Evolutionary conservation across 768 basidiomycete genomes (phyloP).

Genomic region (Pisolithus orientalis): DNA sequence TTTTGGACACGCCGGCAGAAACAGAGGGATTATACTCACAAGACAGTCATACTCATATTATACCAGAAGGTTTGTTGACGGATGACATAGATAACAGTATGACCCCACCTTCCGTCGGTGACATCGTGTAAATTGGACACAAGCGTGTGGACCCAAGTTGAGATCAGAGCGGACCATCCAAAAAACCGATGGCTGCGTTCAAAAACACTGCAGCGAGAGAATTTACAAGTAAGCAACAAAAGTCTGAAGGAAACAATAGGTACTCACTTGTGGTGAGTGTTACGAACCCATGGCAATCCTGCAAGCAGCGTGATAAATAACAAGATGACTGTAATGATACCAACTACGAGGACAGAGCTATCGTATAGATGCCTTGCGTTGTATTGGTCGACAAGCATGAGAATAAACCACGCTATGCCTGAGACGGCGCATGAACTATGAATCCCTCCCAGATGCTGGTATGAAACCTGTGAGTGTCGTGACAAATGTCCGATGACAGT

Average conservation of each 20-base stretch:
- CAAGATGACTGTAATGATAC: constrained; percentile 50
- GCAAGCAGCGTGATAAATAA: constrained; percentile 56
- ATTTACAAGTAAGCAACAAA: not conserved
- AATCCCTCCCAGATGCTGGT: constrained; percentile 71
- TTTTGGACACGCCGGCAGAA: not conserved
- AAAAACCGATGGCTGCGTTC: constrained; percentile 77
- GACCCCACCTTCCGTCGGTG: constrained; percentile 49
- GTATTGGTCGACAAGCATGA: constrained; percentile 55
- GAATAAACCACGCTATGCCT: constrained; percentile 63
- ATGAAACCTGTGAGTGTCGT: constrained; percentile 4
- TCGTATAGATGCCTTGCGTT: constrained; percentile 42
- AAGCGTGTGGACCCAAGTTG: constrained; percentile 62
- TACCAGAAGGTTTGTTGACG: constrained; percentile 77
- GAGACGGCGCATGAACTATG: constrained; percentile 72
- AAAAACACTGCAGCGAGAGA: constrained; percentile 46
- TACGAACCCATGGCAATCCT: constrained; percentile 76
- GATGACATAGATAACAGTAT: constrained; percentile 46
- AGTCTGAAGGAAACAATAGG: not conserved
- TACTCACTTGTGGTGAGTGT: constrained; percentile 72
- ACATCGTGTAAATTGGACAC: constrained; percentile 59
- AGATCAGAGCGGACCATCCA: constrained; percentile 61
- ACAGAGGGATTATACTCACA: constrained; percentile 38
- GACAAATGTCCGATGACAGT: not conserved
- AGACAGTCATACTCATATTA: constrained; percentile 62
- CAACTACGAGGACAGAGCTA: constrained; percentile 53